Percentiles rank a stretch among this genome's conserved stretches.
Conservation (phyloP, 2,329 filamentous ascomycete species). For the Aspergillus sp. region DNA sequence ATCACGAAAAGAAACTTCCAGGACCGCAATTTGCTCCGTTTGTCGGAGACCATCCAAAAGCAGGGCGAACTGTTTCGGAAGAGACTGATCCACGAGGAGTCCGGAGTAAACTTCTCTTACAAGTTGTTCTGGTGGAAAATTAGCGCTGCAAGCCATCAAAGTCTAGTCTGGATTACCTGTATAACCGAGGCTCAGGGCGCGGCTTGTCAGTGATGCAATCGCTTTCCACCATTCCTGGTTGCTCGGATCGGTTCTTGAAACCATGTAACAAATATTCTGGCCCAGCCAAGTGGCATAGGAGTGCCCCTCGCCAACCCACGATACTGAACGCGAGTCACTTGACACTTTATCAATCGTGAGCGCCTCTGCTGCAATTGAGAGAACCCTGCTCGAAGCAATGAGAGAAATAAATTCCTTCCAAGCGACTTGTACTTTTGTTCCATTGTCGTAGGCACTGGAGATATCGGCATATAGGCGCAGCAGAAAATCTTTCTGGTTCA, state of each 20-base stretch:
- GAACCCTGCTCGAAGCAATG: conserved; percentile 50
- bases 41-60: conserved; percentile 36
- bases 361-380: conserved; percentile 50
- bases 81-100: conserved; percentile 22
- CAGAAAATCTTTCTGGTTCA: conserved; percentile 38
- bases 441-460: conserved; percentile 27
- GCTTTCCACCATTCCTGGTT: conserved; percentile 23
- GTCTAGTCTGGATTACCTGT: conserved; percentile 41
- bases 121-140: conserved; percentile 27
- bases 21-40: conserved; percentile 40
- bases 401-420: conserved; percentile 57
- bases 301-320: conserved; percentile 58
- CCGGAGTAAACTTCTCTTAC: conserved; percentile 30
- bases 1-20: conserved; percentile 38
- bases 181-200: conserved; percentile 63
- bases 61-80: conserved; percentile 21
- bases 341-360: conserved; percentile 29
- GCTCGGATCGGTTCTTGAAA: conserved; percentile 31
- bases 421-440: conserved; percentile 41
- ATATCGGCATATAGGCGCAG: conserved; percentile 39
- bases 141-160: conserved; percentile 5
- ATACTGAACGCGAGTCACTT: conserved; percentile 14
- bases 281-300: conserved; percentile 65
- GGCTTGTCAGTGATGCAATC: conserved; percentile 42
- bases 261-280: conserved; percentile 46